phyloP scores from a whole-genome alignment of 495 filamentous ascomycete species.

The Neohortaea acidophila region DNA sequence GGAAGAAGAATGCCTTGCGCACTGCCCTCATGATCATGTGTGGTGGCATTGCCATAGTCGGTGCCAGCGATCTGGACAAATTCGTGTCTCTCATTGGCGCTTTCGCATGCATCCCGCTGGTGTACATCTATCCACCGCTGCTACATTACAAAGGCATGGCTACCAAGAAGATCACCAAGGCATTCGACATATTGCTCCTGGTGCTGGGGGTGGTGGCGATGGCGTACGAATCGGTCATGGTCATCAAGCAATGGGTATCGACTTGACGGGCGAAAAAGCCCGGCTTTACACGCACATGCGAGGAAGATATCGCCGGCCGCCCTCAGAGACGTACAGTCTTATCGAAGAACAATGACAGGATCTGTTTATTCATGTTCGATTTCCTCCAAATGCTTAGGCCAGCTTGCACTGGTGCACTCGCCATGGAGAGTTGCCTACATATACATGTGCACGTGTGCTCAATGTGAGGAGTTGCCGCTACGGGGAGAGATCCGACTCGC shows the following conservation, averaged over 20 bases:
- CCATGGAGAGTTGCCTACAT: no score
- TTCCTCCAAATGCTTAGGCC: no score
- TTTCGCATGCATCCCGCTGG: constrained; percentile 41
- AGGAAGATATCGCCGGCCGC: no score
- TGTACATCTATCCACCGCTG: constrained; percentile 46
- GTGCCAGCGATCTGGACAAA: constrained; percentile 44
- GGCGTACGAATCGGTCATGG: constrained; percentile 74
- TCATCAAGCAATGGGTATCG: constrained; percentile 63
- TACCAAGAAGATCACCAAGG: constrained; percentile 40
- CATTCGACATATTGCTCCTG: constrained; percentile 57
- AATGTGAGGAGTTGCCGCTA: no score
- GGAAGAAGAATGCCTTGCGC: constrained; percentile 51
- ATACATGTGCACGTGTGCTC: no score
- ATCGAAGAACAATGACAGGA: no score
- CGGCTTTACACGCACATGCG: no score
- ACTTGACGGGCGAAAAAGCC: constrained; percentile 6
- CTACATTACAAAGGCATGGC: constrained; percentile 78
- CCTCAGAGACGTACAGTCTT: no score
- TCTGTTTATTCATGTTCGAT: no score
- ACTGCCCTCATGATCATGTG: constrained; percentile 34
- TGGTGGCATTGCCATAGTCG: constrained; percentile 36
- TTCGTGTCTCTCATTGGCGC: constrained; percentile 50
- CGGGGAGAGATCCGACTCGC: no score
- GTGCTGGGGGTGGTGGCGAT: constrained; percentile 73
- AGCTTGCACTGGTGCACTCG: no score